Conservation (phyloP, 352 stramenopile species). For the Globisporangium apiculatum region DNA sequence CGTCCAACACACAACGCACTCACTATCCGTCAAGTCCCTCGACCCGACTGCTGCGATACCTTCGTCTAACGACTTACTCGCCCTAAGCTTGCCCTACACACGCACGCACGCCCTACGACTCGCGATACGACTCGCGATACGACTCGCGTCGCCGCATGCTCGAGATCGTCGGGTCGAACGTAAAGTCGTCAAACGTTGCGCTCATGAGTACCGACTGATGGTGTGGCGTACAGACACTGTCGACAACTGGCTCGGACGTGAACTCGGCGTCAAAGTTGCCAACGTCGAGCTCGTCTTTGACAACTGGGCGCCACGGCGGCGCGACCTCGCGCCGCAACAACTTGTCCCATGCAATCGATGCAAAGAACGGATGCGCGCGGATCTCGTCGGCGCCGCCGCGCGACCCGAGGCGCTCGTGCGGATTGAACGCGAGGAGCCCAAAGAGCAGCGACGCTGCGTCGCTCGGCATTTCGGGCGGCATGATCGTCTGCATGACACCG, state of each 20-base stretch:
- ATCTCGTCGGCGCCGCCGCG: slow-evolving; percentile 54
- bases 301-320: slow-evolving; percentile 55
- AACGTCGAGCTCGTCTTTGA: slow-evolving; percentile 67
- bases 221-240: slow-evolving; percentile 55
- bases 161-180: slow-evolving; percentile 61
- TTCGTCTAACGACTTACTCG: background rate
- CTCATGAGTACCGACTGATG: slow-evolving; percentile 48
- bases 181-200: slow-evolving; percentile 66
- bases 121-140: slow-evolving; percentile 1
- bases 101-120: background rate
- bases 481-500: slow-evolving; percentile 41
- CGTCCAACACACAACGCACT: background rate
- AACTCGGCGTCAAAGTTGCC: slow-evolving; percentile 77
- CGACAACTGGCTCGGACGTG: slow-evolving; percentile 64
- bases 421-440: slow-evolving; percentile 72
- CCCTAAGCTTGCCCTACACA: background rate
- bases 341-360: slow-evolving; percentile 72
- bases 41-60: background rate
- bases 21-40: background rate
- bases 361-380: slow-evolving; percentile 85
- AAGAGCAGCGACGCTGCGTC: slow-evolving; percentile 67
- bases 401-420: slow-evolving; percentile 52
- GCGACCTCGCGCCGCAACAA: slow-evolving; percentile 48
- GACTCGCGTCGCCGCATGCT: slow-evolving; percentile 28
- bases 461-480: slow-evolving; percentile 62